Conservation (phyloP, 768 basidiomycete genomes). For the Boletus eberwhitei region DNA sequence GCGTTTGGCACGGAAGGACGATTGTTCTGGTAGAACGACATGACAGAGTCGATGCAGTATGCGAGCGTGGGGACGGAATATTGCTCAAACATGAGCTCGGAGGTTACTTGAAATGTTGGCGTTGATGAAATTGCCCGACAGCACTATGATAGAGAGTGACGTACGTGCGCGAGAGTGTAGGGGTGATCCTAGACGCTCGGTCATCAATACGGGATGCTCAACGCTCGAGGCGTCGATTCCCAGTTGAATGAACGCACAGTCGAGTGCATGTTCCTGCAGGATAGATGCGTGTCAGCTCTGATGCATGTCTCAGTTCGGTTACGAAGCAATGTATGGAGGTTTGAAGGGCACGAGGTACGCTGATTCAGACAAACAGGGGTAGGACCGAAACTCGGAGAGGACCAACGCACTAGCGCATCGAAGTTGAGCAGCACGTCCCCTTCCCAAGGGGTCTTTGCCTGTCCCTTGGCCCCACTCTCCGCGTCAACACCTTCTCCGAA, state of each 20-base stretch:
- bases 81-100: conserved; percentile 93
- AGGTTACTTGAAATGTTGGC: conserved; percentile 62
- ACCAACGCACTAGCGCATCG: conserved; percentile 79
- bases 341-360: background rate
- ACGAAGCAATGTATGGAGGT: background rate
- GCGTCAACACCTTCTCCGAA: conserved; percentile 87
- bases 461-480: conserved; percentile 79
- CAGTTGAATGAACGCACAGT: conserved; percentile 85
- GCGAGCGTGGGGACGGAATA: conserved; percentile 84
- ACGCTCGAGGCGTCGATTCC: conserved; percentile 76
- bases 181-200: conserved; percentile 85
- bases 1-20: conserved; percentile 30
- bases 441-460: conserved; percentile 85
- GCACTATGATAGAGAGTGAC: conserved; percentile 29
- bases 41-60: conserved; percentile 86
- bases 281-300: conserved; percentile 15
- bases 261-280: conserved; percentile 87
- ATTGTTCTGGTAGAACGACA: conserved; percentile 88
- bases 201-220: conserved; percentile 90
- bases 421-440: conserved; percentile 90
- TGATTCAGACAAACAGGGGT: background rate
- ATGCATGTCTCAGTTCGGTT: background rate
- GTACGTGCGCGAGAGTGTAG: conserved; percentile 81
- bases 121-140: background rate
- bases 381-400: background rate